phyloP scores from a whole-genome alignment of 805 yeast species.

The Isabelozyma heimii region DNA sequence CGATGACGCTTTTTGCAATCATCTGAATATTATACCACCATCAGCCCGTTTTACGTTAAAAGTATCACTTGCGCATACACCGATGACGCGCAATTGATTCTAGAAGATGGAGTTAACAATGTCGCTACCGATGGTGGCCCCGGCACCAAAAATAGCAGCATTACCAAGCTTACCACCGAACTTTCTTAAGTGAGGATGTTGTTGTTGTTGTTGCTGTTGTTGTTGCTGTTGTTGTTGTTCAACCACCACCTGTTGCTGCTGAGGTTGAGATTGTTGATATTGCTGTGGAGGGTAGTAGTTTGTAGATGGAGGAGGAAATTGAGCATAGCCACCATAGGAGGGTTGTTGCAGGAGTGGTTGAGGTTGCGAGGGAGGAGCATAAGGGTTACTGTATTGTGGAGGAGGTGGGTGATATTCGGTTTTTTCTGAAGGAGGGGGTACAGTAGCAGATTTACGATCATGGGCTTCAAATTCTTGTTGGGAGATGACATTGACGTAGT shows the following conservation, averaged over 20 bases:
- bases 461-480: constrained; percentile 25
- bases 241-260: constrained; percentile 11
- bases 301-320: constrained; percentile 52
- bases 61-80: constrained; percentile 1
- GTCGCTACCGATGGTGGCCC: constrained; percentile 89
- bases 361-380: constrained; percentile 1
- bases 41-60: not conserved
- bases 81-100: constrained; percentile 1
- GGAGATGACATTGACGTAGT: constrained; percentile 60
- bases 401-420: constrained; percentile 12
- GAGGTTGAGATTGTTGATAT: constrained; percentile 25
- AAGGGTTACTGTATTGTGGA: constrained; percentile 11
- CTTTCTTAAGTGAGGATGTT: constrained; percentile 45
- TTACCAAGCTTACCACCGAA: constrained; percentile 82
- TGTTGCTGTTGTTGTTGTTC: constrained; percentile 17
- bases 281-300: constrained; percentile 42
- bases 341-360: constrained; percentile 21
- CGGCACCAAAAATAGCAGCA: constrained; percentile 96
- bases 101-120: constrained; percentile 71
- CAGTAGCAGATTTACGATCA: constrained; percentile 14
- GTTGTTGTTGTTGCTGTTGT: constrained; percentile 19
- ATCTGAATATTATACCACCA: no score
- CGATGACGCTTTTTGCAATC: no score
- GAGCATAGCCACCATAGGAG: constrained; percentile 36
- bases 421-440: constrained; percentile 11